Evolutionary conservation across 2,329 filamentous ascomycete species (phyloP), one percentile per base, ranked within the genome.

Genomic region (Tolypocladium cylindrosporum): DNA sequence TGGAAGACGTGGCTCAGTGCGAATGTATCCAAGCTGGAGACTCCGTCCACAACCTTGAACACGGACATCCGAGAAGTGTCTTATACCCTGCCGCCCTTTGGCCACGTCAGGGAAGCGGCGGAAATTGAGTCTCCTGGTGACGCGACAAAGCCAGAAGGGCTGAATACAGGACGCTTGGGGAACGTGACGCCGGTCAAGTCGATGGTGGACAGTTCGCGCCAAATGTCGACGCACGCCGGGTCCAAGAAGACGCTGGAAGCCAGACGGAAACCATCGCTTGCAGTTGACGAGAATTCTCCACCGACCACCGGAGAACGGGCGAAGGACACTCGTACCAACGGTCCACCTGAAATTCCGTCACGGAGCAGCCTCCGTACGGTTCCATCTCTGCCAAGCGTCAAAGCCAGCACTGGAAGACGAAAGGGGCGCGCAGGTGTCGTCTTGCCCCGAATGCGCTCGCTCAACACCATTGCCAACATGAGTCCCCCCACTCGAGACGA

Each of bases 1-100:
- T 83, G 80, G 81, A 82, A 82, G 66, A 76, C 71, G 0, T 80
- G 76, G 77, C 74, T 83, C 43, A 80, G 79, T 10, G 74, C 77
- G 2, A 77, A 82, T 48, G 74, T 79, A 10, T 77, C 77, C 0
- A 79, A 77, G 57, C 65, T 80, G 2, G 78, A 81, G 52, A 61
- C 58, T 1, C 58, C 66, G 5, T 51, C 57, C 2, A 60, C 61
- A 3, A 60, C 61, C 1, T 57, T 58, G 21, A 64, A 59, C 27
- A 31, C 54, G 9, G 61, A 58, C 4, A 43, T 42, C 34, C 55
- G 48, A 5, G 61, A 63, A 9, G 40, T 56, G 16, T 55, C 36
- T 0, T 45, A 58, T 13, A 31, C 54, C 9, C 41, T 62, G n/a
- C 60, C 62, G 5, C 40, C 53, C 1, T 61, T 67, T 21, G 71